Evolutionary conservation across 2,329 filamentous ascomycete species (phyloP).

Genomic region (Botrytis aclada): DNA sequence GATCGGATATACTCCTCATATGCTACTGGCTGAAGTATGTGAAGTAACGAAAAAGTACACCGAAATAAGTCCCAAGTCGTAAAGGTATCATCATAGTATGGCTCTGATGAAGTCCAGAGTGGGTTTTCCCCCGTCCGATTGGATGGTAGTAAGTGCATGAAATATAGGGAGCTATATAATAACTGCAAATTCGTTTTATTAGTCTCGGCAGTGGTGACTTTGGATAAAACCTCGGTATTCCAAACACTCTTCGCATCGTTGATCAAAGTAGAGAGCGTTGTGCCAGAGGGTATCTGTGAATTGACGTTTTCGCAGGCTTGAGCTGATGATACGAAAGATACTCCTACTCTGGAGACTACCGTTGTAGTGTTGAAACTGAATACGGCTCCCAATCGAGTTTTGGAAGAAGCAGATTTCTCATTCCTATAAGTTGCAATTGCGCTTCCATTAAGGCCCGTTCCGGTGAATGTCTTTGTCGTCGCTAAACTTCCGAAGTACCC

Average conservation of each 20-base stretch:
- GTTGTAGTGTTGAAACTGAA: conserved; percentile 46
- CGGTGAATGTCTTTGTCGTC: conserved; percentile 45
- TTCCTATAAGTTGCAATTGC: conserved; percentile 34
- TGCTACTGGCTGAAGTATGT: conserved; percentile 59
- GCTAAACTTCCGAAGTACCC: conserved; percentile 41
- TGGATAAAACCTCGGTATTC: conserved; percentile 61
- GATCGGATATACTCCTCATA: conserved; percentile 66
- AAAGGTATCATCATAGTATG: conserved; percentile 69
- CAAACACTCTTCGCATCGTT: conserved; percentile 52
- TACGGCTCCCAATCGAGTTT: conserved; percentile 42
- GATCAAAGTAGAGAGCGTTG: conserved; percentile 42
- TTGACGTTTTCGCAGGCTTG: conserved; percentile 50
- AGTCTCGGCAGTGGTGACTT: conserved; percentile 58
- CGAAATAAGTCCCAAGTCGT: conserved; percentile 64
- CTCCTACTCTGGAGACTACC: conserved; percentile 49
- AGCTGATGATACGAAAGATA: conserved; percentile 48
- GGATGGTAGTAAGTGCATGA: conserved; percentile 42
- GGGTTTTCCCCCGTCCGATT: conserved; percentile 71
- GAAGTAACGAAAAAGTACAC: conserved; percentile 61
- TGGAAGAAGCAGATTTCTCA: conserved; percentile 31
- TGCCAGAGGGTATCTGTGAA: conserved; percentile 44
- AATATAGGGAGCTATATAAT: conserved; percentile 67
- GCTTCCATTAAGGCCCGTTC: not conserved
- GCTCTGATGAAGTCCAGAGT: conserved; percentile 58
- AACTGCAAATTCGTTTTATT: conserved; percentile 55